Conservation (phyloP, 192 early-diverging fungal species). For the Umbelopsis isabellina region DNA sequence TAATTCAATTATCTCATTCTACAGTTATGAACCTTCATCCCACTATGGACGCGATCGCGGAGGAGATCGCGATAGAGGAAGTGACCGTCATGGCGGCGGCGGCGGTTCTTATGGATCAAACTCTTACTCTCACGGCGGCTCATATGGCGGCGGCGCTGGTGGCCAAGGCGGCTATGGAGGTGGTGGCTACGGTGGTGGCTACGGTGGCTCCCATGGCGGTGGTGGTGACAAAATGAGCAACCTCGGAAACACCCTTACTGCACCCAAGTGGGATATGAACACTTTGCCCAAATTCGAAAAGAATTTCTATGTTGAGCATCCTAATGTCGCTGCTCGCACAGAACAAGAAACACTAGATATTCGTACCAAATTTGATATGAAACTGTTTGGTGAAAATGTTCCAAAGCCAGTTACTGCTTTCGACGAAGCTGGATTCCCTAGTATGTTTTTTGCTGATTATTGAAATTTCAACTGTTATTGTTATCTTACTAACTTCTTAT, state of each 20-base stretch:
- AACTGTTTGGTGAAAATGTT: constrained; percentile 77
- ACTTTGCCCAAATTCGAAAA: constrained; percentile 87
- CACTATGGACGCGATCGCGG: constrained; percentile 16
- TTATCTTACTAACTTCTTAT: neutral
- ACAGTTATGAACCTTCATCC: constrained; percentile 7
- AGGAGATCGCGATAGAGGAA: constrained; percentile 3
- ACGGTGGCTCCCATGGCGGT: constrained; percentile 27
- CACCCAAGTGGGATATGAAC: constrained; percentile 68
- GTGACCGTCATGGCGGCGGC: neutral
- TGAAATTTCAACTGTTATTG: neutral
- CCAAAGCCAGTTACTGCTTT: constrained; percentile 91
- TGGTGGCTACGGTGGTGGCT: constrained; percentile 44
- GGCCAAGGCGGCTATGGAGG: constrained; percentile 32
- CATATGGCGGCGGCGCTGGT: constrained; percentile 37
- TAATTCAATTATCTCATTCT: neutral
- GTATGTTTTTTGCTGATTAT: constrained; percentile 31
- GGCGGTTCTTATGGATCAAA: constrained; percentile 12
- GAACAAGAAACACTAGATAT: constrained; percentile 78
- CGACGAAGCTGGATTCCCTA: constrained; percentile 90
- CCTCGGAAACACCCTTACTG: constrained; percentile 59
- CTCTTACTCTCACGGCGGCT: constrained; percentile 23
- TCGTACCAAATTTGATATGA: constrained; percentile 82
- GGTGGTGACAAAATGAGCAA: constrained; percentile 56
- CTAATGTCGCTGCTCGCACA: constrained; percentile 67
- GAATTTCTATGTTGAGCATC: constrained; percentile 95